Evolutionary conservation across 2,329 filamentous ascomycete species (phyloP), one percentile per base, ranked within the genome.

Genomic region (Colletotrichum higginsianum): DNA sequence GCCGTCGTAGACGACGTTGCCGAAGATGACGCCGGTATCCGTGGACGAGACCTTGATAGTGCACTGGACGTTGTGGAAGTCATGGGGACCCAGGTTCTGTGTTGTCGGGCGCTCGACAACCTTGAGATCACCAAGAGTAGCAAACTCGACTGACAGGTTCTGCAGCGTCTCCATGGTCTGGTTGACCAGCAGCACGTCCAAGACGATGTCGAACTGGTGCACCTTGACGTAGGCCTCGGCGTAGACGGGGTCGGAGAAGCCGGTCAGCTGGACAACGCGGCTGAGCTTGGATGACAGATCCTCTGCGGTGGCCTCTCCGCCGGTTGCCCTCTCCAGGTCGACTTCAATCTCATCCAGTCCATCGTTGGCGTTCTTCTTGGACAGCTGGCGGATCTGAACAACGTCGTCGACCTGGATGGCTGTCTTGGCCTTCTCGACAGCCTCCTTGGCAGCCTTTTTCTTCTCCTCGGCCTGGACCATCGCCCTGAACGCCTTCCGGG

Each of bases 191-290:
- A 99, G 89, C 11, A 99, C 96, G 79, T 99, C 96, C 35, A 99
- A 88, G 18, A 99, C 93, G 77, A 99, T 99, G 79, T 99, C 96
- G 79, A 99, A 99, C 82, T 99, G 96, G 81, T 98, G 95, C 12
- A 99, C 96, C 81, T 97, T 98, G 79, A 99, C 96, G 78, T 99
- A 99, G 6, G 96, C 96, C 84, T 99, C 96, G n/a, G 94, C 96
- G 78, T 99, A 99, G 16, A 99, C 96, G 1, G 96, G 93, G 79
- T 99, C 96, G 0, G 96, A 98, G 88, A 99, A 99, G 73, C 96
- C 96, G 21, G 96, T 99, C 56, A 99, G 89, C 82, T 99, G 96
- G 26, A 99, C 96, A 47, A 99, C 96, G 16, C 96, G 91, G 85
- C 93, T 98, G 73, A 99, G 90, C 84, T 99, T 99, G 66, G 95